These are phyloP conservation scores for Candida gorgasii DNA, from an alignment of 805 yeast genomes.

Conservation along the genomic window DNA sequence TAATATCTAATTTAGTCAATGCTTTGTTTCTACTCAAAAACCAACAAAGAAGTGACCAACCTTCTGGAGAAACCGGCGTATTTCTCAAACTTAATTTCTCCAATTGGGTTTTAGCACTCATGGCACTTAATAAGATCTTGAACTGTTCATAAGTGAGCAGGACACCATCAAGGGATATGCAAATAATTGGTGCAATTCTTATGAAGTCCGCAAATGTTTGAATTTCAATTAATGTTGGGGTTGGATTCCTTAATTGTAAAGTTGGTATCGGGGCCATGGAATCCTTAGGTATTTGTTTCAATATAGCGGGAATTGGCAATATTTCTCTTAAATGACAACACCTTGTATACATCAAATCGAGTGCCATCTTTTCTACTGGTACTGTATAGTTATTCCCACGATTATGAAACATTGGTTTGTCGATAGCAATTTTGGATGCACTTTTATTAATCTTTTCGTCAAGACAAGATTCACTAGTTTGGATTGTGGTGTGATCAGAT, in stretches of 20 bases:
- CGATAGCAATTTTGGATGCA: slow-evolving; percentile 28
- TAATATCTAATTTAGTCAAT: slow-evolving; percentile 62
- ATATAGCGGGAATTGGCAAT: slow-evolving; percentile 83
- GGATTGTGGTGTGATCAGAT: slow-evolving; percentile 8
- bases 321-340: slow-evolving; percentile 93
- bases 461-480: background rate
- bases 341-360: slow-evolving; percentile 80
- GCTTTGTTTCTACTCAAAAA: slow-evolving; percentile 65
- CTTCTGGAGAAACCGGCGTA: slow-evolving; percentile 66
- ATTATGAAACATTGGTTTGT: slow-evolving; percentile 33
- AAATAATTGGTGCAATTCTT: slow-evolving; percentile 78
- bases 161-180: slow-evolving; percentile 78
- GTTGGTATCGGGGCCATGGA: slow-evolving; percentile 73
- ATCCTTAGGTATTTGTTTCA: slow-evolving; percentile 71
- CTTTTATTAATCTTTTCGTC: slow-evolving; percentile 22
- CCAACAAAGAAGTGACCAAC: slow-evolving; percentile 81
- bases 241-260: slow-evolving; percentile 77
- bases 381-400: slow-evolving; percentile 23
- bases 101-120: slow-evolving; percentile 63
- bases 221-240: slow-evolving; percentile 85
- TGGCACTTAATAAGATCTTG: slow-evolving; percentile 66
- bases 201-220: slow-evolving; percentile 87
- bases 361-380: slow-evolving; percentile 46
- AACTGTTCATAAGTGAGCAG: slow-evolving; percentile 74
- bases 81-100: slow-evolving; percentile 78